A percentile compares a stretch with the other conserved stretches of the same genome.
phyloP scores from a whole-genome alignment of 768 basidiomycete species.

The Exsudoporus frostii region DNA sequence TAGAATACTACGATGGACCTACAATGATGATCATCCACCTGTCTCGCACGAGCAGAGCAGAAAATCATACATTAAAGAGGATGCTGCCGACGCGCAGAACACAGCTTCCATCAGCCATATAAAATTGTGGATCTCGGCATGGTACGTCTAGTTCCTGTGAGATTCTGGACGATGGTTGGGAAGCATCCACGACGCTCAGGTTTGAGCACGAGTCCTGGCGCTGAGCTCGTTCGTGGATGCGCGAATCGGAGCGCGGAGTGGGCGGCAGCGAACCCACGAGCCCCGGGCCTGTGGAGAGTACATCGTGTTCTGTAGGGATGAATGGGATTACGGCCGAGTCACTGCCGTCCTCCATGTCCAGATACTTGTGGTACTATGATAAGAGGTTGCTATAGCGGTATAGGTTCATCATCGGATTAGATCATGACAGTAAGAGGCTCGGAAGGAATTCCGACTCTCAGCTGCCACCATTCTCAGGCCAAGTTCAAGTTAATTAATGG shows the following conservation, averaged over 20 bases:
- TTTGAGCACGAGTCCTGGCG: constrained; percentile 8
- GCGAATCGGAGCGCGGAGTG: constrained; percentile 6
- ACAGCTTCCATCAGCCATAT: constrained; percentile 68
- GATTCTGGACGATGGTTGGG: neutral
- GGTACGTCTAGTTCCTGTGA: constrained; percentile 12
- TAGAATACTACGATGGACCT: constrained; percentile 61
- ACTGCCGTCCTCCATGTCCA: constrained; percentile 14
- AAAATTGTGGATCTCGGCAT: constrained; percentile 51
- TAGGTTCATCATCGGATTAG: neutral
- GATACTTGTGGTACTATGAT: neutral
- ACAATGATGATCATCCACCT: constrained; percentile 1
- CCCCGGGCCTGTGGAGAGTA: neutral
- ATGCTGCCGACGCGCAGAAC: constrained; percentile 59
- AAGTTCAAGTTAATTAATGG: neutral
- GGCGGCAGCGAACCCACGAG: constrained; percentile 1
- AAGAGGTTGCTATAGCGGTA: neutral
- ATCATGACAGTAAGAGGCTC: neutral
- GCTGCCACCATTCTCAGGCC: neutral
- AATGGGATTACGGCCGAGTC: constrained; percentile 13
- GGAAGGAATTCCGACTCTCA: neutral
- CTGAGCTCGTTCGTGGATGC: constrained; percentile 8
- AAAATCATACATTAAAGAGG: constrained; percentile 59
- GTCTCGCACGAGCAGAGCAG: neutral
- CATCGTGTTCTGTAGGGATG: constrained; percentile 22
- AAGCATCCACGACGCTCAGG: neutral